These are phyloP conservation scores for Azolla pinnata DNA, from an alignment of 75 land plant species.

Conservation along the genomic window DNA sequence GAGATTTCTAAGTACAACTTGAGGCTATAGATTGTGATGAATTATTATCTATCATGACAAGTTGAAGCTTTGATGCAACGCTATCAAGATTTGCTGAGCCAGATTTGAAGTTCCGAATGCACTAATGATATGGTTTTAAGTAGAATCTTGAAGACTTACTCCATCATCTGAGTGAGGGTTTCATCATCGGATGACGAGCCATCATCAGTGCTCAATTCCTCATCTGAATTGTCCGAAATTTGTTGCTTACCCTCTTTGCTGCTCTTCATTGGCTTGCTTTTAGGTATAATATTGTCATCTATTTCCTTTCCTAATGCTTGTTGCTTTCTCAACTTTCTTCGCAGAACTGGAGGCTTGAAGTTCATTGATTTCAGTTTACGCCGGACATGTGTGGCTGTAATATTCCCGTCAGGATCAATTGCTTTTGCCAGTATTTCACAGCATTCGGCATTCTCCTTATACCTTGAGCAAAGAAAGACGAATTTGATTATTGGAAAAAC, in stretches of 20 bases:
- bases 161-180: conserved; percentile 4
- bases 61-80: too few relatives aligned
- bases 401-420: conserved; percentile 41
- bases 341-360: conserved; percentile 6
- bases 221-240: not conserved
- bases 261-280: not conserved
- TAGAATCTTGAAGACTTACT: not conserved
- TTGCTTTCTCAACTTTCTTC: not conserved
- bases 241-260: not conserved
- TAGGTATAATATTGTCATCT: not conserved
- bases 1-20: too few relatives aligned
- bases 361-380: conserved; percentile 53
- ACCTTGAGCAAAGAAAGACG: conserved; percentile 27
- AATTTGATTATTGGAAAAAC: conserved; percentile 1
- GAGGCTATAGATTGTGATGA: too few relatives aligned
- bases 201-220: not conserved
- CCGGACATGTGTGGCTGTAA: conserved; percentile 47
- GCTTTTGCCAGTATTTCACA: conserved; percentile 56
- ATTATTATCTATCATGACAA: too few relatives aligned
- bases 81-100: too few relatives aligned
- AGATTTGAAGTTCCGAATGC: too few relatives aligned
- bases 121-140: too few relatives aligned
- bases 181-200: not conserved
- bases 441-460: conserved; percentile 48
- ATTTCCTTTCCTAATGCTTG: not conserved